Conservation (phyloP, 257 asterid genomes). For the Echium plantagineum region DNA sequence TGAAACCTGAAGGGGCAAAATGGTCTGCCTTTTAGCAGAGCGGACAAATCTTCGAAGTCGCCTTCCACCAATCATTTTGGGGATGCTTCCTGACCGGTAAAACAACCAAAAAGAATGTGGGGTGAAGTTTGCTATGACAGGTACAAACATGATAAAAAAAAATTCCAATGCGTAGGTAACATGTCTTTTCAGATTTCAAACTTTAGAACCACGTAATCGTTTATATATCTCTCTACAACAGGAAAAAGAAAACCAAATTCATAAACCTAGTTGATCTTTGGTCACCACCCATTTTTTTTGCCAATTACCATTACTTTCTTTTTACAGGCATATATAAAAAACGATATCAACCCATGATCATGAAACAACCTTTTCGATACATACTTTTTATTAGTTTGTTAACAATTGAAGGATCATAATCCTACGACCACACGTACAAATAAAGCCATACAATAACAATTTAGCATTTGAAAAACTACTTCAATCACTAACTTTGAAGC, state of each 20-base stretch:
- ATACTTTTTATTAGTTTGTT: too few relatives aligned
- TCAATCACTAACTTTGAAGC: too few relatives aligned
- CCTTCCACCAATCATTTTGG: constrained; percentile 35
- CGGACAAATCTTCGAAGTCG: constrained; percentile 34
- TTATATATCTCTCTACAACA: not conserved
- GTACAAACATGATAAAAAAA: not conserved
- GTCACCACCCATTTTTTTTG: not conserved
- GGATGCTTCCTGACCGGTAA: not conserved
- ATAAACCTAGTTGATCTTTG: not conserved
- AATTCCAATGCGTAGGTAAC: not conserved
- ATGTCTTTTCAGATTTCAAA: not conserved
- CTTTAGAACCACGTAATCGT: not conserved
- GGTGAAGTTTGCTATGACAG: not conserved
- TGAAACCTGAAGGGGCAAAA: constrained; percentile 45
- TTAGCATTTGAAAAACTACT: not conserved
- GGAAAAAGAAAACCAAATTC: not conserved
- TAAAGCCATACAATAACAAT: too few relatives aligned
- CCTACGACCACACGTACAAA: not conserved
- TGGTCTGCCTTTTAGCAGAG: constrained; percentile 27
- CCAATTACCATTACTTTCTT: not conserved
- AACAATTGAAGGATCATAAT: not conserved
- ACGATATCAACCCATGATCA: too few relatives aligned
- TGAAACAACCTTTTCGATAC: not conserved
- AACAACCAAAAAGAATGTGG: not conserved
- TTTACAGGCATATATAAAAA: not conserved